phyloP scores from a whole-genome alignment of 495 filamentous ascomycete genomes.

The Aspergillus sclerotiicarbonarius region DNA sequence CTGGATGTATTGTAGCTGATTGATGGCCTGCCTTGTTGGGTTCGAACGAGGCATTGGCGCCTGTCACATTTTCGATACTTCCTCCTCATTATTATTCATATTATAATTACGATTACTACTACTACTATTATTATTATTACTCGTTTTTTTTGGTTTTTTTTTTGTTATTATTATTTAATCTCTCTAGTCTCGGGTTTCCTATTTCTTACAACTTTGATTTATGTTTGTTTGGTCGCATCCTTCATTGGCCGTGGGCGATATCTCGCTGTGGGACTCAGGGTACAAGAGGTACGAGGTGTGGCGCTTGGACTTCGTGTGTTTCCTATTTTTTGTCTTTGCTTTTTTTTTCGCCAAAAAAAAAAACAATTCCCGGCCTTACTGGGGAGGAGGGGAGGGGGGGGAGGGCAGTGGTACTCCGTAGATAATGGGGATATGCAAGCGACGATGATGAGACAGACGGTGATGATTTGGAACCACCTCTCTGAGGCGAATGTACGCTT shows the following conservation, averaged over 20 bases:
- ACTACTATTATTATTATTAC: not conserved
- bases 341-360: not conserved
- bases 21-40: not conserved
- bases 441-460: too few relatives aligned
- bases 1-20: conserved; percentile 8
- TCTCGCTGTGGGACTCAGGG: too few relatives aligned
- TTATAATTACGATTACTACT: not conserved
- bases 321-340: not conserved
- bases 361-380: not conserved
- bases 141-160: conserved; percentile 9
- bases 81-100: too few relatives aligned
- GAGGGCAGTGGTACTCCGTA: not conserved
- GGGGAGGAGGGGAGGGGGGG: not conserved
- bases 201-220: not conserved
- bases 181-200: conserved; percentile 1
- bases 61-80: not conserved
- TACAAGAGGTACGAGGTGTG: not conserved
- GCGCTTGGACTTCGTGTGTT: not conserved
- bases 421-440: too few relatives aligned
- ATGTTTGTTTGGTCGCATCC: conserved; percentile 3
- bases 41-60: not conserved
- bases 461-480: too few relatives aligned
- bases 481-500: too few relatives aligned
- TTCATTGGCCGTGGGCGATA: not conserved
- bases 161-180: too few relatives aligned